phyloP scores from a whole-genome alignment of 179 eudicot genomes.

The Pouteria campechiana region DNA sequence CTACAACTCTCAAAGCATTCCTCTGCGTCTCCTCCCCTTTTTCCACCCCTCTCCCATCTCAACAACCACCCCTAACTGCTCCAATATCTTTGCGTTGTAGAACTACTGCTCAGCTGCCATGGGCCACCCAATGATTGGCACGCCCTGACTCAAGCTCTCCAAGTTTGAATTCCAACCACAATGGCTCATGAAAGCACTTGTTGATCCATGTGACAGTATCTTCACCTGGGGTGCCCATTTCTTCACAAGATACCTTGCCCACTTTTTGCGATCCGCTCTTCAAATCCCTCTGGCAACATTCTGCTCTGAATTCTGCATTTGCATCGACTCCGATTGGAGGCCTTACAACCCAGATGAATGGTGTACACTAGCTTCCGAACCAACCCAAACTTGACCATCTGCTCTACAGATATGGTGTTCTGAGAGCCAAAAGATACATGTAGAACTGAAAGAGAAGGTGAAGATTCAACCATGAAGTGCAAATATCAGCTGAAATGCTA shows the following conservation, averaged over 20 bases:
- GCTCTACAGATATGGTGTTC: conserved; percentile 5
- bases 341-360: conserved; percentile 14
- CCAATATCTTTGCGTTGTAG: conserved; percentile 10
- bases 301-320: background rate
- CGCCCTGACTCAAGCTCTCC: conserved; percentile 8
- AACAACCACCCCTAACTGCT: conserved; percentile 9
- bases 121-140: conserved; percentile 13
- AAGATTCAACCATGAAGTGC: too few relatives aligned
- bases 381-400: conserved; percentile 5
- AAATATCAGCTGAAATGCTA: too few relatives aligned
- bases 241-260: conserved; percentile 6
- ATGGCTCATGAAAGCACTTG: conserved; percentile 9
- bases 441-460: too few relatives aligned
- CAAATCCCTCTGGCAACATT: conserved; percentile 8
- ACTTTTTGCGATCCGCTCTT: conserved; percentile 5
- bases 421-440: conserved; percentile 13
- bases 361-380: conserved; percentile 4
- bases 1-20: conserved; percentile 3
- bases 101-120: conserved; percentile 17
- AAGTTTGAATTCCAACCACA: conserved; percentile 12
- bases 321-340: conserved; percentile 10
- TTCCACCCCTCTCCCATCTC: conserved; percentile 16
- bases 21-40: background rate
- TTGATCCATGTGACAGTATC: conserved; percentile 8
- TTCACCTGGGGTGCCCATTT: conserved; percentile 10